These are phyloP conservation scores for Fusarium luffae DNA, from an alignment of 2,329 filamentous ascomycete species.

Conservation along the genomic window DNA sequence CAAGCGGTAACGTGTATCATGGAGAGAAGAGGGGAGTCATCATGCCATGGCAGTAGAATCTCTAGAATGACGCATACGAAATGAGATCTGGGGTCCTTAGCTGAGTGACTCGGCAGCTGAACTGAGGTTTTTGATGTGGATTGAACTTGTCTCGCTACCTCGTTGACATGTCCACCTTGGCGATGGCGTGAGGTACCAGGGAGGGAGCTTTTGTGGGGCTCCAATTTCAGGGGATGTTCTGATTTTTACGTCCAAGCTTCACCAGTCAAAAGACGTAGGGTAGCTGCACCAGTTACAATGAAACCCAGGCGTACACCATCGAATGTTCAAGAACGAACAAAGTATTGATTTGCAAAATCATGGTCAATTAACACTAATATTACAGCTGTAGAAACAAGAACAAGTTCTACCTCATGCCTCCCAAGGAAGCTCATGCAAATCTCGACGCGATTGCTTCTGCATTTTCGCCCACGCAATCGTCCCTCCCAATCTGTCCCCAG, in stretches of 20 bases:
- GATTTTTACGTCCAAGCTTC: background rate
- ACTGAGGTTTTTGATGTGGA: background rate
- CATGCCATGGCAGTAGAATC: background rate
- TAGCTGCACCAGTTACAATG: background rate
- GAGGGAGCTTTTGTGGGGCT: background rate
- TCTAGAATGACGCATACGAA: slow-evolving; percentile 9
- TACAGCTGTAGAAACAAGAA: fast-evolving
- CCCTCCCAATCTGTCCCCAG: background rate
- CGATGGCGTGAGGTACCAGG: background rate
- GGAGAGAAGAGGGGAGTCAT: slow-evolving; percentile 13
- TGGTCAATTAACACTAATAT: background rate
- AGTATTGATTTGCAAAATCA: background rate
- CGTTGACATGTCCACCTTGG: background rate
- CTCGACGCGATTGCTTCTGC: background rate
- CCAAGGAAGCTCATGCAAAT: background rate
- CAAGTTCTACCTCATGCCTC: background rate
- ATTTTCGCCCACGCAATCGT: slow-evolving; percentile 27
- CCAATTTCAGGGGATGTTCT: background rate
- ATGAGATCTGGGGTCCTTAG: background rate
- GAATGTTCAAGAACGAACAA: too few relatives aligned
- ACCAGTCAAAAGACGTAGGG: background rate
- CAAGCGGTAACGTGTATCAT: slow-evolving; percentile 25
- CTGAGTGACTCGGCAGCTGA: background rate
- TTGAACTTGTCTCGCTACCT: background rate
- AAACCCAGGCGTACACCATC: too few relatives aligned